Percentiles rank a stretch among this genome's conserved stretches.
phyloP scores from a whole-genome alignment of 345 rosid species.

The Gynandropsis gynandra region DNA sequence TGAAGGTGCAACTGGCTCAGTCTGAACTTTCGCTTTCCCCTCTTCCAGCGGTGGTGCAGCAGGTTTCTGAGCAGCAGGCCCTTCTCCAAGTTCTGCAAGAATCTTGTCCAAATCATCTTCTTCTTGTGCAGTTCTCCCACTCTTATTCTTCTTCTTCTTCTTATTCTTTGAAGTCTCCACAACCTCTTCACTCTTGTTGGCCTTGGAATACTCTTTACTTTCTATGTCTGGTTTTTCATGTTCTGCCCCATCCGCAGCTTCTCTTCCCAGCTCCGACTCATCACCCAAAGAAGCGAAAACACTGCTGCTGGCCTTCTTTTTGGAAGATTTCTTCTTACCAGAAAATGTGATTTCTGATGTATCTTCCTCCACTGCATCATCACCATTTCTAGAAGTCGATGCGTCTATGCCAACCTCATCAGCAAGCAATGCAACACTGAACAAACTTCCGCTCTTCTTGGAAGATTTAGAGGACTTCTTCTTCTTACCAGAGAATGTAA shows the following conservation, averaged over 20 bases:
- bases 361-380: slow-evolving; percentile 34
- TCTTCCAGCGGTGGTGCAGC: slow-evolving; percentile 34
- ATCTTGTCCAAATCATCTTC: slow-evolving; percentile 93
- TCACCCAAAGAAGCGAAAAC: slow-evolving; percentile 31
- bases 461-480: slow-evolving; percentile 69
- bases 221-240: slow-evolving; percentile 6
- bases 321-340: slow-evolving; percentile 69
- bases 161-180: slow-evolving; percentile 64
- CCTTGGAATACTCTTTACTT: slow-evolving; percentile 22
- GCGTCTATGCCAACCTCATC: slow-evolving; percentile 41
- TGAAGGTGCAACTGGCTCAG: slow-evolving; percentile 34
- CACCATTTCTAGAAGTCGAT: slow-evolving; percentile 25
- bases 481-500: slow-evolving; percentile 64
- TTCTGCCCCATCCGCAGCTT: slow-evolving; percentile 25
- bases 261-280: slow-evolving; percentile 22
- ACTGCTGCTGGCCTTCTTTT: slow-evolving; percentile 44
- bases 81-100: slow-evolving; percentile 83
- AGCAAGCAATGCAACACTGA: slow-evolving; percentile 47
- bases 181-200: slow-evolving; percentile 38
- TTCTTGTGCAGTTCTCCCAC: slow-evolving; percentile 85
- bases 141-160: slow-evolving; percentile 72
- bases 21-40: slow-evolving; percentile 44
- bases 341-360: slow-evolving; percentile 32
- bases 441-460: slow-evolving; percentile 46
- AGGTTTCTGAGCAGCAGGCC: slow-evolving; percentile 33